phyloP scores from a whole-genome alignment of 257 asterid species.

The Solanum etuberosum region DNA sequence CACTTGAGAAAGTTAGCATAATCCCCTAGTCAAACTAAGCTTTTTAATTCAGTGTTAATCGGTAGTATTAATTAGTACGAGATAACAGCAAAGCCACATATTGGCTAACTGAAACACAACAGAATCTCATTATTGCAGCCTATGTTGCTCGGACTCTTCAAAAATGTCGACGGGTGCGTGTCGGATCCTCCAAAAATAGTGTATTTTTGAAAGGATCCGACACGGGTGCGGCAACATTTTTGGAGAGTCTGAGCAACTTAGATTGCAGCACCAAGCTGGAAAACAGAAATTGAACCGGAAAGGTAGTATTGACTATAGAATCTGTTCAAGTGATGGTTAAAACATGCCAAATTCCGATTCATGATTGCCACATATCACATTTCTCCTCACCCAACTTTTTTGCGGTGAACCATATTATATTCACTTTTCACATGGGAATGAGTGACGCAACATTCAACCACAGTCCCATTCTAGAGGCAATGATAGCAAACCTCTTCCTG shows the following conservation, averaged over 20 bases:
- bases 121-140: not conserved
- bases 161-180: no score
- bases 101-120: not conserved
- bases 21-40: not conserved
- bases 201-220: no score
- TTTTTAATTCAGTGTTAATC: not conserved
- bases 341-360: not conserved
- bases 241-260: no score
- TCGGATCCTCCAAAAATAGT: no score
- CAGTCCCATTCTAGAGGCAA: not conserved
- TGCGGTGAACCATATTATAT: not conserved
- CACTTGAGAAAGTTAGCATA: slow-evolving; percentile 2
- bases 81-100: not conserved
- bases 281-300: not conserved
- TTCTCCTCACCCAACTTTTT: not conserved
- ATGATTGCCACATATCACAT: not conserved
- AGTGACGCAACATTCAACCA: not conserved
- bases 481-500: not conserved
- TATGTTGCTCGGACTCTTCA: no score
- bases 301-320: not conserved
- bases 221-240: no score
- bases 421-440: not conserved
- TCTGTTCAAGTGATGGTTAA: not conserved
- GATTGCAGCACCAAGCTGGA: not conserved
- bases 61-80: not conserved